Evolutionary conservation across 2,329 filamentous ascomycete species (phyloP), one percentile per base, ranked within the genome.

Genomic region (Thyridium curvatum): DNA sequence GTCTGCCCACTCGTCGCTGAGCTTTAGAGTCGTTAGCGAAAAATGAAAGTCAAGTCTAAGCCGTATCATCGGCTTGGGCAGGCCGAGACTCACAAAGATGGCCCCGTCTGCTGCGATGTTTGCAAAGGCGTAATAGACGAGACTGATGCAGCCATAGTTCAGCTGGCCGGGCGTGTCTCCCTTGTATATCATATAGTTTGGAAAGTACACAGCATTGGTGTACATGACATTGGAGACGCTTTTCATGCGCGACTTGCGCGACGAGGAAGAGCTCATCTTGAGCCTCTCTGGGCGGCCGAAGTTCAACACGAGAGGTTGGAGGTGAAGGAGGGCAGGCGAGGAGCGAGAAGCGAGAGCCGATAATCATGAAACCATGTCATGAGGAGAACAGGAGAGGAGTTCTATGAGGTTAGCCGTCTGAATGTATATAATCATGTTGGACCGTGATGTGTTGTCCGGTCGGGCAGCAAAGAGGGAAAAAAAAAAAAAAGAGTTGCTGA

Each of bases 71-170:
- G 15, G 15, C 21, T 15, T 12, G 8, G 6, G 35, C 35, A 28
- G 18, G 41, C 39, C n/a, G 32, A 37, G 44, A 70, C 77, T 66
- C 64, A 90, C 86, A 69, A 85, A 84, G 45, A 91, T 78, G 38
- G 76, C 77, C 36, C 86, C 86, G 55, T 89, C 83, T 37, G 72
- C 62, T 46, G 78, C 77, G 32, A 91, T 76, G 61, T 75, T 84
- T 42, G 85, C 85, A 72, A 86, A 90, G 12, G 86, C 84, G 56
- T 91, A 91, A 61, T 89, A 90, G 18, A 90, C 79, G 54, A 88
- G 83, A 48, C 83, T 89, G 52, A 91, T 80, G 52, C 83, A 86
- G 47, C 77, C 77, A 58, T 87, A 79, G 56, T 86, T 85, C 53
- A 91, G 66, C 40, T 79, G 79, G 1, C 78, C 84, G 0, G 86